phyloP scores from a whole-genome alignment of 495 filamentous ascomycete species.

The Penicillium parvum region DNA sequence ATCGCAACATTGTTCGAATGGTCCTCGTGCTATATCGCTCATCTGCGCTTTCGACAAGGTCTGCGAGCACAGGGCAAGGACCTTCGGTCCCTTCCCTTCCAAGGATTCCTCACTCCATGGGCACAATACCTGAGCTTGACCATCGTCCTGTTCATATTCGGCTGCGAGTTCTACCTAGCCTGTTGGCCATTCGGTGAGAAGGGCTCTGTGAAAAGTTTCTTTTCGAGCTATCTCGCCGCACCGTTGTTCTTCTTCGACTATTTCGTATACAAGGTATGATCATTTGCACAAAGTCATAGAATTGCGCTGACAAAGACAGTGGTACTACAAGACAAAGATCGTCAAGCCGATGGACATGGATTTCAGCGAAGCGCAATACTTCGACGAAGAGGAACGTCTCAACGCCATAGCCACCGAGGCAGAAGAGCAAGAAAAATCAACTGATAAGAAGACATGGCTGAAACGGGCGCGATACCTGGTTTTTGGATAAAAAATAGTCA shows the following conservation, averaged over 20 bases:
- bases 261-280: conserved; percentile 22
- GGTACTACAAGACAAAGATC: conserved; percentile 23
- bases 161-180: conserved; percentile 53
- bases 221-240: conserved; percentile 27
- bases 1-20: conserved; percentile 33
- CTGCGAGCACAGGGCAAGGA: conserved; percentile 51
- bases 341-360: conserved; percentile 23
- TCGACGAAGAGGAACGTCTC: conserved; percentile 24
- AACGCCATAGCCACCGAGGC: conserved; percentile 7
- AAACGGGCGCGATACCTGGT: conserved; percentile 17
- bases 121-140: conserved; percentile 54
- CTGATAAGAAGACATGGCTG: conserved; percentile 6
- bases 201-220: conserved; percentile 25
- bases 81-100: conserved; percentile 50
- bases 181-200: conserved; percentile 34
- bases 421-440: neutral
- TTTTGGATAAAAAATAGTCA: conserved; percentile 13
- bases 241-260: conserved; percentile 29
- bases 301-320: conserved; percentile 2
- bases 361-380: conserved; percentile 20
- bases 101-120: conserved; percentile 53
- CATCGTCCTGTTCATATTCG: conserved; percentile 56
- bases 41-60: conserved; percentile 58
- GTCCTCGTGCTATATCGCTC: conserved; percentile 58
- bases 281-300: too few species aligned